Evolutionary conservation across 805 yeast species (phyloP).

Genomic region (Yarrowia sp.): DNA sequence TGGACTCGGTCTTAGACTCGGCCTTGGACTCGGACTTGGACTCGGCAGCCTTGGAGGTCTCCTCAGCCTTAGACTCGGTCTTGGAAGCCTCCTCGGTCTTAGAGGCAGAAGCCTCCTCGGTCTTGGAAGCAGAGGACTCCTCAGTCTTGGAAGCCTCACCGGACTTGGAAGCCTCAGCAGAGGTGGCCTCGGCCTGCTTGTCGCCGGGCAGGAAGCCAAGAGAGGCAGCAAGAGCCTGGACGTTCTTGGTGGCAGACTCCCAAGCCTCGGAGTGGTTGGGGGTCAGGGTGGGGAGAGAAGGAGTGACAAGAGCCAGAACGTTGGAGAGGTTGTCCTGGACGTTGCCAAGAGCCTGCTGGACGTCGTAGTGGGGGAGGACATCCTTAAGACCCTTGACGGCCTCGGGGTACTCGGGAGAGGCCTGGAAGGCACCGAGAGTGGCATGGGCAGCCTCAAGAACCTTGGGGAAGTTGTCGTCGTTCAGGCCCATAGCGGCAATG

Average conservation of each 20-base stretch:
- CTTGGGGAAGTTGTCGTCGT: slow-evolving; percentile 23
- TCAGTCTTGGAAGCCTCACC: slow-evolving; percentile 1
- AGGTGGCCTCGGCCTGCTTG: background rate
- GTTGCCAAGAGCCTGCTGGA: slow-evolving; percentile 23
- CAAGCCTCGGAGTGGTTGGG: slow-evolving; percentile 23
- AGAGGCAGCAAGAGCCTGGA: slow-evolving; percentile 21
- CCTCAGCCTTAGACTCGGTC: background rate
- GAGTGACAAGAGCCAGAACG: slow-evolving; percentile 12
- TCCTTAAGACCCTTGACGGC: slow-evolving; percentile 15
- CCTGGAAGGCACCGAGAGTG: slow-evolving; percentile 21
- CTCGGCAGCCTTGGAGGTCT: background rate
- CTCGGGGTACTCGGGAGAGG: slow-evolving; percentile 14
- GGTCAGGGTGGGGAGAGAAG: slow-evolving; percentile 23
- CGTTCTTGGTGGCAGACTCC: slow-evolving; percentile 15
- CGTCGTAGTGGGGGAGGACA: slow-evolving; percentile 6
- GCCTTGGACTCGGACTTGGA: slow-evolving; percentile 1
- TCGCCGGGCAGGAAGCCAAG: slow-evolving; percentile 2
- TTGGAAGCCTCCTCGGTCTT: background rate
- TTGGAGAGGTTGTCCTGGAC: slow-evolving; percentile 1
- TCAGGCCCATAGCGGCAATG: slow-evolving; percentile 18
- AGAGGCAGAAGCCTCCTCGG: background rate
- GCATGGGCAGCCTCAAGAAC: slow-evolving; percentile 8
- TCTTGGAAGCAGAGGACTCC: background rate
- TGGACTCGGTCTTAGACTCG: background rate
- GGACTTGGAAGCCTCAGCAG: slow-evolving; percentile 10